These are phyloP conservation scores for Fusarium beomiforme DNA, from an alignment of 2,329 filamentous ascomycete species.

Conservation along the genomic window DNA sequence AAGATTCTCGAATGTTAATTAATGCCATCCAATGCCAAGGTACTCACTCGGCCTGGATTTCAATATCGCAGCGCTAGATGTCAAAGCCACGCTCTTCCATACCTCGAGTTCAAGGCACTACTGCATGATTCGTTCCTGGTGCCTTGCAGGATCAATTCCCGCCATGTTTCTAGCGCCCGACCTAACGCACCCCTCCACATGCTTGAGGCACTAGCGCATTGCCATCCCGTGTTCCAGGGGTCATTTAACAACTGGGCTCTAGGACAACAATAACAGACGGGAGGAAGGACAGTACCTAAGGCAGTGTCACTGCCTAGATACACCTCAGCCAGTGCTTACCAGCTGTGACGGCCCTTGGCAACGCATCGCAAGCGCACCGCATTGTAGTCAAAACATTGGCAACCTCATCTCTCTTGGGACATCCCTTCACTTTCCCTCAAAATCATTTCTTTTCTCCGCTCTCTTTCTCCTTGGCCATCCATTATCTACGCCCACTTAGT, in stretches of 20 bases:
- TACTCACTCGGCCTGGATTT: background rate
- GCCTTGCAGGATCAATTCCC: constrained; percentile 31
- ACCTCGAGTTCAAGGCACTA: constrained; percentile 11
- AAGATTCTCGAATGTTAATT: background rate
- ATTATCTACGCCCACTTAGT: background rate
- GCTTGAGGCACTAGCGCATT: constrained; percentile 23
- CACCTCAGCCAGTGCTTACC: constrained; percentile 24
- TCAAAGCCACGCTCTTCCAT: background rate
- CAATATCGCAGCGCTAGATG: constrained; percentile 15
- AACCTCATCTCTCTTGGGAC: constrained; percentile 39
- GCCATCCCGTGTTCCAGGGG: constrained; percentile 15
- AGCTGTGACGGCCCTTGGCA: constrained; percentile 21
- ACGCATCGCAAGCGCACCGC: background rate
- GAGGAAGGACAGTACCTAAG: background rate
- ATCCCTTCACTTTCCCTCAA: constrained; percentile 29
- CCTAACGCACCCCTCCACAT: constrained; percentile 20
- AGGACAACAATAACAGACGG: background rate
- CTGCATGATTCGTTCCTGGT: constrained; percentile 34
- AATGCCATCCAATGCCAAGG: background rate
- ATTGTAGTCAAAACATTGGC: constrained; percentile 34
- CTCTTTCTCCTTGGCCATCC: background rate
- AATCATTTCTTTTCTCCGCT: constrained; percentile 10
- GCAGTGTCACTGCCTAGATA: background rate
- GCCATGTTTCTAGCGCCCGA: constrained; percentile 28
- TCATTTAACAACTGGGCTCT: constrained; percentile 14